phyloP scores from a whole-genome alignment of 1,139 yeast species.

The Candida sp. region DNA sequence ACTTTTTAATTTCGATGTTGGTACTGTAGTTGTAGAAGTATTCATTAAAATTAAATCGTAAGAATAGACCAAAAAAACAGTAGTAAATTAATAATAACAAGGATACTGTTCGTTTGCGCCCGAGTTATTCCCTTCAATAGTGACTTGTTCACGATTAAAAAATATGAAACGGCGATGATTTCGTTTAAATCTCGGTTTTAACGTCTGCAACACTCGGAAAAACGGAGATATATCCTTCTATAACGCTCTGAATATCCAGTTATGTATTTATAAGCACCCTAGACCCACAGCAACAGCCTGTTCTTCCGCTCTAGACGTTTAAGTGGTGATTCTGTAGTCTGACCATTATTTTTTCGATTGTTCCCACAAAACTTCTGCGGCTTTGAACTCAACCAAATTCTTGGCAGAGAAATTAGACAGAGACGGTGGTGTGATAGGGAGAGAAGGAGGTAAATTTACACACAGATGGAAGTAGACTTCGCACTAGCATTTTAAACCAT shows the following conservation, averaged over 20 bases:
- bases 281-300: neutral
- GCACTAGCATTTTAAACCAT: neutral
- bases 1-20: conserved; percentile 6
- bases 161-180: neutral
- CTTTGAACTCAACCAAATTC: neutral
- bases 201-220: no score
- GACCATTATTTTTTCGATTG: neutral
- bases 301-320: neutral
- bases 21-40: neutral
- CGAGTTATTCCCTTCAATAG: no score
- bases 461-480: no score
- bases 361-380: neutral
- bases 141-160: neutral
- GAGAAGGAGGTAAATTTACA: neutral
- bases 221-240: neutral
- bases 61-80: neutral
- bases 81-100: no score
- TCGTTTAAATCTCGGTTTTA: no score
- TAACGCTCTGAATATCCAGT: neutral
- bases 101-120: neutral
- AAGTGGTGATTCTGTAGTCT: neutral
- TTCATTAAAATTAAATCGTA: neutral
- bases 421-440: neutral
- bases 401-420: neutral
- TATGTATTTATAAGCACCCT: neutral